Percentiles rank a stretch among this genome's conserved stretches.
Evolutionary conservation across 345 rosid genomes (phyloP).

Genomic region (Eucalyptus guilfoylei): DNA sequence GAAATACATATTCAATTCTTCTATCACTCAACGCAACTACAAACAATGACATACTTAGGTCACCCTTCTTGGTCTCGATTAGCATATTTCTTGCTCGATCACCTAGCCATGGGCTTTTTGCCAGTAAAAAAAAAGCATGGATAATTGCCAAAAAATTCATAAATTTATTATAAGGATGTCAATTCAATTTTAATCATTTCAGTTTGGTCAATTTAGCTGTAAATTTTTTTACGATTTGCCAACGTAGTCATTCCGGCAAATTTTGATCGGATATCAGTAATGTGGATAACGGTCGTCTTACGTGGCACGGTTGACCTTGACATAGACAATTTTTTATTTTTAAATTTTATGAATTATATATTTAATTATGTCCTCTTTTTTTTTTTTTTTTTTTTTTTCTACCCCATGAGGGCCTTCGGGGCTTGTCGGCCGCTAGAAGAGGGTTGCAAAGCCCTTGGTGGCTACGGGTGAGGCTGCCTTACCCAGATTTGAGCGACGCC

Average conservation of each 20-base stretch:
- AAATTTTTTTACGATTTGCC: neutral
- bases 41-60: neutral
- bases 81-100: neutral
- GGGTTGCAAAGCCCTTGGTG: no score
- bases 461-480: no score
- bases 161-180: neutral
- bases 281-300: fast-evolving
- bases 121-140: neutral
- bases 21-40: neutral
- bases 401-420: no score
- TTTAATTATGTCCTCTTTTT: no score
- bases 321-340: no score
- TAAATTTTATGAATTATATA: no score
- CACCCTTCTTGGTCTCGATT: neutral
- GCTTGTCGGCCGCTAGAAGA: no score
- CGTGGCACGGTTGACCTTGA: neutral
- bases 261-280: neutral
- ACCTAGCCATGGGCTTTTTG: neutral
- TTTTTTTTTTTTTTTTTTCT: no score
- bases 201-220: neutral
- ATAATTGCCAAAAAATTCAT: neutral
- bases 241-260: no score
- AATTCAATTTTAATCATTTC: neutral
- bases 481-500: no score
- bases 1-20: neutral